phyloP scores from a whole-genome alignment of 2,329 filamentous ascomycete genomes.

The Trichoderma citrinoviride region DNA sequence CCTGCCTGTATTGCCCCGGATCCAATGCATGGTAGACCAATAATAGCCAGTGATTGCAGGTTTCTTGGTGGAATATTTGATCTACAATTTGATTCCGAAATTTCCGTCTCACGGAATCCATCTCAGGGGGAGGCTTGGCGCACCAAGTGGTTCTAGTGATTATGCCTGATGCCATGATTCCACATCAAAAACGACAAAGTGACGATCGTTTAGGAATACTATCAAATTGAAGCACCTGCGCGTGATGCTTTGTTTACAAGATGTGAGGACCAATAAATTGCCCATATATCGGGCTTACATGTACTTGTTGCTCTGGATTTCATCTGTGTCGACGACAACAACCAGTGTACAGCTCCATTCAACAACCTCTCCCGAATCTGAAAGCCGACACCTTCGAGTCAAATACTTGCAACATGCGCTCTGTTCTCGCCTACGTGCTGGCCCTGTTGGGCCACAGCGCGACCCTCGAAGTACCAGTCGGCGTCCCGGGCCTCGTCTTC shows the following conservation, averaged over 20 bases:
- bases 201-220: neutral
- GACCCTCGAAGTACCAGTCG: slow-evolving; percentile 1
- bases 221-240: neutral
- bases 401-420: neutral
- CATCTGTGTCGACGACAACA: no score
- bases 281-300: neutral
- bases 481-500: neutral
- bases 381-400: no score
- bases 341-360: neutral
- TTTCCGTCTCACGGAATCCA: neutral
- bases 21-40: neutral
- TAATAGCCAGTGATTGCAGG: neutral
- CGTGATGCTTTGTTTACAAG: neutral
- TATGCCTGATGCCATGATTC: neutral
- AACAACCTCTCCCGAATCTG: neutral
- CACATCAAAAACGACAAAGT: neutral
- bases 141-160: neutral
- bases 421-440: neutral
- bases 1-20: neutral
- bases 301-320: neutral
- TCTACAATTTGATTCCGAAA: neutral
- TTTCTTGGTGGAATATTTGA: neutral
- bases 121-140: neutral
- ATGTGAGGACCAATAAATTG: neutral
- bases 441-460: neutral